These are phyloP conservation scores for Microbotryomycetes sp. DNA, from an alignment of 1,284 basidiomycete genomes.

Conservation along the genomic window DNA sequence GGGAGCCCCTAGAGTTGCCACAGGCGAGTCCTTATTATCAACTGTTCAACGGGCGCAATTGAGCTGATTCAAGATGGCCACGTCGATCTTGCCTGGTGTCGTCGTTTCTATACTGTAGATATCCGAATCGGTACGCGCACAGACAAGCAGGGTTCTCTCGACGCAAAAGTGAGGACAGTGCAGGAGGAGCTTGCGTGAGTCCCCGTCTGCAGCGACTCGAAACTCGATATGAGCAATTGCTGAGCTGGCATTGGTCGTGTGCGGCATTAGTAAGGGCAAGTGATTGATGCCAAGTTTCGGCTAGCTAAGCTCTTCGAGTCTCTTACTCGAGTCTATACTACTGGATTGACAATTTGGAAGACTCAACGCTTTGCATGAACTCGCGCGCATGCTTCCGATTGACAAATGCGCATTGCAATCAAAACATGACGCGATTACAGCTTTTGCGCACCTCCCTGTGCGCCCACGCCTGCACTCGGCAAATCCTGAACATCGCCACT, in stretches of 20 bases:
- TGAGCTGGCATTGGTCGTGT: no score
- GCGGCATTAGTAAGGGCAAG: no score
- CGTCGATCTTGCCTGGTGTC: background rate
- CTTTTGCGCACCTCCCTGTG: background rate
- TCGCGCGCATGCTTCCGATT: background rate
- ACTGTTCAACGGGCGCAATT: background rate
- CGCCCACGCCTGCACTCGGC: slow-evolving; percentile 7
- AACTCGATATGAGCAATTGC: background rate
- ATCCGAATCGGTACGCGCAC: slow-evolving; percentile 84
- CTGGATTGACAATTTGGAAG: background rate
- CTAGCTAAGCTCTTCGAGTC: no score
- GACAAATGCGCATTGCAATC: no score
- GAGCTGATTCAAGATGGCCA: background rate
- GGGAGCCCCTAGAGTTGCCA: slow-evolving; percentile 33
- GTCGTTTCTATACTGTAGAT: slow-evolving; percentile 59
- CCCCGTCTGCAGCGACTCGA: background rate
- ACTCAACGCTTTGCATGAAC: background rate
- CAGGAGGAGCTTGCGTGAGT: slow-evolving; percentile 9
- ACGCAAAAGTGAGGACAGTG: slow-evolving; percentile 22
- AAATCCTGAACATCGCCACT: background rate
- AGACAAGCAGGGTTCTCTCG: slow-evolving; percentile 52
- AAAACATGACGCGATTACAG: no score
- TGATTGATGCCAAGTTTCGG: no score
- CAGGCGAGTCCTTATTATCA: background rate
- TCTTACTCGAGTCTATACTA: background rate